Percentiles rank a stretch among this genome's conserved stretches.
phyloP scores from a whole-genome alignment of 75 land plant species.

The Cunninghamia lanceolata region DNA sequence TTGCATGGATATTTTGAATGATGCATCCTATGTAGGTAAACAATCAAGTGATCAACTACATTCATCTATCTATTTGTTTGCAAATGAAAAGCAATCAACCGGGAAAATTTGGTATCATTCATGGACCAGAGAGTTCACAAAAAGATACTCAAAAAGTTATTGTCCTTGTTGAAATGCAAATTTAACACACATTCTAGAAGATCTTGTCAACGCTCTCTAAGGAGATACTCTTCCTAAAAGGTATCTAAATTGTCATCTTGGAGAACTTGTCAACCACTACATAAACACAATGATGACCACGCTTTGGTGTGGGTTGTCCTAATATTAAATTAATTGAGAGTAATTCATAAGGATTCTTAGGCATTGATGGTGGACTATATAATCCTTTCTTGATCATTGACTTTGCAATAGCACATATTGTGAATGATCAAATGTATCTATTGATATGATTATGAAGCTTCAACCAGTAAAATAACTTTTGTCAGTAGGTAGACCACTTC shows the following conservation, averaged over 20 bases:
- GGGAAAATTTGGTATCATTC: background rate
- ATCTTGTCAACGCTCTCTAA: background rate
- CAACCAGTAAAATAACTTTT: background rate
- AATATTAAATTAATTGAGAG: background rate
- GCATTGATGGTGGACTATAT: background rate
- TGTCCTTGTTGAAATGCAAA: background rate
- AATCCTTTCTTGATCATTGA: background rate
- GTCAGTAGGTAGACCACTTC: background rate
- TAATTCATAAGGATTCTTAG: background rate
- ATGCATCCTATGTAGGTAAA: background rate
- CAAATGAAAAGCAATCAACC: background rate
- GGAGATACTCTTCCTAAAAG: background rate
- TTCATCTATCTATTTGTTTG: background rate
- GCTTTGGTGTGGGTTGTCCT: background rate
- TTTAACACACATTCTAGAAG: background rate
- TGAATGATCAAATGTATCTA: background rate
- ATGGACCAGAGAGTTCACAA: background rate
- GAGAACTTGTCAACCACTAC: background rate
- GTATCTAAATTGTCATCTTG: background rate
- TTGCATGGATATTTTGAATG: background rate
- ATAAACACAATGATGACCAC: background rate
- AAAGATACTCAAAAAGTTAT: background rate
- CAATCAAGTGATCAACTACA: background rate
- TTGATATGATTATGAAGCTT: background rate
- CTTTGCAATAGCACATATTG: background rate